Evolutionary conservation across 371 early-diverging fungal genomes (phyloP).

Genomic region (Mucor velutinosus): DNA sequence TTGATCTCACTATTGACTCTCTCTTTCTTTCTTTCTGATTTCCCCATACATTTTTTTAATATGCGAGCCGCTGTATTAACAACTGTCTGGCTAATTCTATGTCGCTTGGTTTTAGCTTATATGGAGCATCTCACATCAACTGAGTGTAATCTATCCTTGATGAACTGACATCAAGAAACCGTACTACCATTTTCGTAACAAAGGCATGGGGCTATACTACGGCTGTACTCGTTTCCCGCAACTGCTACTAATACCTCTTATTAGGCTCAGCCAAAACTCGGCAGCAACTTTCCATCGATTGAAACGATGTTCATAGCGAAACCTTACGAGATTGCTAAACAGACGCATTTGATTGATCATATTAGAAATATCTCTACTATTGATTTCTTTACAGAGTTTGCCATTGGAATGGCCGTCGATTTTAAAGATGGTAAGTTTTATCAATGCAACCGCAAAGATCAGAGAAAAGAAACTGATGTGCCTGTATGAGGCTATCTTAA

Average conservation of each 20-base stretch:
- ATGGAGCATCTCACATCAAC: conserved; percentile 16
- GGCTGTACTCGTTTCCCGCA: not conserved
- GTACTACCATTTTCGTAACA: conserved; percentile 8
- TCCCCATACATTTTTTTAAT: not conserved
- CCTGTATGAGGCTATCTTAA: not conserved
- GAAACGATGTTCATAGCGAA: conserved; percentile 1
- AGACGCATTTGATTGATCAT: not conserved
- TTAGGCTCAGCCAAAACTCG: conserved; percentile 21
- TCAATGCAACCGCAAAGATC: too few relatives aligned
- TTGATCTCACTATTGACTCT: not conserved
- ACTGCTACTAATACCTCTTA: not conserved
- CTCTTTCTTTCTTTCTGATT: not conserved
- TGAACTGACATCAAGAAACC: conserved; percentile 19
- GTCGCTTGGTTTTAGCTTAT: not conserved
- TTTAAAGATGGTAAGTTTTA: not conserved
- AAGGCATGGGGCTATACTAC: conserved; percentile 1
- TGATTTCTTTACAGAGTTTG: not conserved
- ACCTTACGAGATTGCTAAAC: not conserved
- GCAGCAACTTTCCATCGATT: conserved; percentile 16
- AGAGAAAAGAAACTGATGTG: not conserved
- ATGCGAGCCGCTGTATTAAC: not conserved
- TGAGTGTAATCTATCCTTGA: conserved; percentile 24
- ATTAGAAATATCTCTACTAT: not conserved
- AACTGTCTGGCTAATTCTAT: not conserved
- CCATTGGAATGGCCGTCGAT: not conserved